Evolutionary conservation across 768 basidiomycete species (phyloP), one percentile per base, ranked within the genome.

Genomic region (Trametes sanguinea): DNA sequence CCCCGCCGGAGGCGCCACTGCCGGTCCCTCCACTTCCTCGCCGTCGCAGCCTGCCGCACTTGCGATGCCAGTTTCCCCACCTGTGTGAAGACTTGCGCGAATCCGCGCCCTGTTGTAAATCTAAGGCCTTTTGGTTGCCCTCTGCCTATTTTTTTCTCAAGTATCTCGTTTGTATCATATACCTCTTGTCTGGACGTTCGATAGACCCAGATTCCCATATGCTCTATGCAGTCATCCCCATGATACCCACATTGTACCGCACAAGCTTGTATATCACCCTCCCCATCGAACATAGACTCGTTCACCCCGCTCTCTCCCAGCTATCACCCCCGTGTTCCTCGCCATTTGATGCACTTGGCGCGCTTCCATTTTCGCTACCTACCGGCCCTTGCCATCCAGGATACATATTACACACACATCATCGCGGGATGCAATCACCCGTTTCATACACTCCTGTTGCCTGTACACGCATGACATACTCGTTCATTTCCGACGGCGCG

Each of bases 401-500:
- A 17, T n/a, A 40, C 42, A 35, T 32, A 45, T n/a, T 32, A 33
- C 27, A 11, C 50, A 54, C 35, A 57, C 61, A 53, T 48, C 55
- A 52, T 51, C 57, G 57, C 50, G 42, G 50, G 50, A 46, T 27
- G 51, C 51, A 47, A 63, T 54, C 57, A 33, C 57, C 53, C 14
- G 30, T 39, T 35, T n/a, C 22, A 14, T 35, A 35, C 33, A 17
- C 33, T n/a, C 16, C 35, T 37, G 35, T 37, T 37, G 11, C 35
- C 35, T 37, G 35, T 37, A 37, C 35, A 11, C 35, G 35, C 35
- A 37, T 37, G 7, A 51, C 10, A 22, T n/a, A n/a, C 51, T 32
- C 35, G 42, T 57, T 57, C 56, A 57, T 62, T 46, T 57, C 62
- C 56, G 56, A 17, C 55, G 17, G 17, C 54, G 55, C 22, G n/a